Percentiles rank a stretch among this genome's conserved stretches.
phyloP scores from a whole-genome alignment of 169 alveolate species.

The Eimeria acervulina region DNA sequence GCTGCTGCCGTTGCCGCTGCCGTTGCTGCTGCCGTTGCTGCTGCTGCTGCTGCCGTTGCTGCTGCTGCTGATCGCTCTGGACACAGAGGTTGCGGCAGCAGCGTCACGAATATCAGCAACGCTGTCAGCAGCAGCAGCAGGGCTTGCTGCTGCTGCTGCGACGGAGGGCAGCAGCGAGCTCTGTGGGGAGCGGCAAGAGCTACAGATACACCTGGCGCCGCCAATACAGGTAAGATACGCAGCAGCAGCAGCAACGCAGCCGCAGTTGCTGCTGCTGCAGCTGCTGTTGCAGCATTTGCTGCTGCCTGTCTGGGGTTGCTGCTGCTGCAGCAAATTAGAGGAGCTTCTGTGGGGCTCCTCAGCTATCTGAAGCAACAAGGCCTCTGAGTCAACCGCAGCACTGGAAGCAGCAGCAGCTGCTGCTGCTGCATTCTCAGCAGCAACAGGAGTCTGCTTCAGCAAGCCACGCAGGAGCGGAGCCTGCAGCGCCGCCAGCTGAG shows the following conservation, averaged over 20 bases:
- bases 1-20: neutral
- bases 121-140: too few species aligned
- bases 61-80: neutral
- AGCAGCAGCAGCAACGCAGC: constrained; percentile 24
- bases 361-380: neutral
- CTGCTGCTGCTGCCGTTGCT: neutral
- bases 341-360: neutral
- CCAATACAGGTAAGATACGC: constrained; percentile 42
- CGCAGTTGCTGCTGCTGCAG: constrained; percentile 22
- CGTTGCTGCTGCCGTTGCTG: neutral
- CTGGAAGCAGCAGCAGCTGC: constrained; percentile 26
- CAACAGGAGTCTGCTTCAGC: too few species aligned
- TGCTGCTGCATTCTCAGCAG: neutral
- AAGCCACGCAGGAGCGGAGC: too few species aligned
- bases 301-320: neutral
- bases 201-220: constrained; percentile 39
- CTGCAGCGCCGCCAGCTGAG: too few species aligned
- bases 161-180: constrained; percentile 27
- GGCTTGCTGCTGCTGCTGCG: too few species aligned
- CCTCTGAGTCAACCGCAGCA: neutral
- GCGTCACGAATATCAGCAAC: too few species aligned
- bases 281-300: neutral
- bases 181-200: neutral
- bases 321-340: neutral
- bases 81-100: too few species aligned